Base-by-base conservation (phyloP, 495 filamentous ascomycete genomes). In the Chaetomium cochliodes region DNA sequence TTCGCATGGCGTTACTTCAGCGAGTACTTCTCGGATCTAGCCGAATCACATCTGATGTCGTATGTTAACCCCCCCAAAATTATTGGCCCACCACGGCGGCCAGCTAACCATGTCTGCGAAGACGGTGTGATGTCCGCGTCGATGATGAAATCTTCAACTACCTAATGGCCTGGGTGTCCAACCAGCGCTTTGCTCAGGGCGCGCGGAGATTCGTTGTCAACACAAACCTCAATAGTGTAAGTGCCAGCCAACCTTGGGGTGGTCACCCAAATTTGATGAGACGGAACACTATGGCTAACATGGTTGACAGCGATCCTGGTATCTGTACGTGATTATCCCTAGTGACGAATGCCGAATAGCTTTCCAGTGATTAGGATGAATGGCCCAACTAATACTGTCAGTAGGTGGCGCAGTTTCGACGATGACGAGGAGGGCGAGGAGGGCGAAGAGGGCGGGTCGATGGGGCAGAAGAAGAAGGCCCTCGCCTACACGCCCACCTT, bases 91-190 rank as follows among this genome's bases (percentile, higher is more conserved):
- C 16, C 11, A 8, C 33, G 6, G 33, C 5, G 33, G 5, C 33
- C 9, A 8, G 53, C 28, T 39, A 12, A 55, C n/a, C 20, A 39
- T 55, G 53, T 22, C 23, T 26, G 12, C 15, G 12, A 52, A 52
- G 23, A 22, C 30, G 26, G 15, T 11, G 83, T 81, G 86, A 89
- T 63, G 82, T 90, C 59, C 80, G 86, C 16, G 79, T 83, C 8
- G 85, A 89, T 60, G 88, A 90, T 64, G 87, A 90, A 67, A 82
- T 87, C 50, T 89, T 86, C 76, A 87, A 82, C 65, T 87, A 88
- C 71, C 67, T 90, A 25, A 89, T 90, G 87, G 81, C 78, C 50
- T 91, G 88, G 88, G 80, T 90, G 3, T 80, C 88, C 25, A 77
- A 77, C 42, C 88, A 90, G 69, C 67, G 74, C 25, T 86, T 87